Base-by-base conservation (phyloP, 2,329 filamentous ascomycete genomes). In the Neonectria punicea region DNA sequence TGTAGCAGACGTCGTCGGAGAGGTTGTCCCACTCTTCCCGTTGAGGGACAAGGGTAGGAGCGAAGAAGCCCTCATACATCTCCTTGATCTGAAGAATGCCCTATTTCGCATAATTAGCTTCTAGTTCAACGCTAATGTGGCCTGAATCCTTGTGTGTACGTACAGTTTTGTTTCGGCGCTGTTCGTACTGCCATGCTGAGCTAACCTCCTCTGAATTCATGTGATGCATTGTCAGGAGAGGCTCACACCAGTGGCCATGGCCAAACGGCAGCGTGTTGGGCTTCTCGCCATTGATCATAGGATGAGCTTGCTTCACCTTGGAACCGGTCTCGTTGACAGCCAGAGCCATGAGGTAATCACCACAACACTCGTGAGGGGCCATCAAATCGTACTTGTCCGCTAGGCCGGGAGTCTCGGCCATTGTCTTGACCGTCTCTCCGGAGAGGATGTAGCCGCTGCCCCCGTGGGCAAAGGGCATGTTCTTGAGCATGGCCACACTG, bases 381-480 rank as follows among this genome's bases (percentile, higher is more conserved):
- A 78, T 78, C 44, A 78, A 67, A 67, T 87, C 85, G 69, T 85
- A 87, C 61, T 82, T 79, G 32, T 79, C 74, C 3, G 82, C 81
- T 14, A 86, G 70, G 16, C 81, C 79, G 0, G 78, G 79, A 39
- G 84, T 79, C 28, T 80, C 77, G 4, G 84, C 80, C 51, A 87
- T 79, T 57, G 80, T 79, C 68, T 82, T 79, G 72, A 90, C 77
- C 4, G 87, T 82, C 1, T 80, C 82, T 3, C 85, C 82, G 16
- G 84, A 86, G n/a, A 89, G 74, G 60, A 84, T 78, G 72, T 86
- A 87, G n/a, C 87, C 87, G 39, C 84, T 87, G 3, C 87, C 86
- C 11, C 87, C 86, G 69, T 89, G 86, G 14, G 84, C 86, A 68
- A 89, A 89, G 2, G 81, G 76, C 56, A 80, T 79, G 25, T 75